Conservation (phyloP, 2,329 filamentous ascomycete species). For the Curvularia verruculosa region DNA sequence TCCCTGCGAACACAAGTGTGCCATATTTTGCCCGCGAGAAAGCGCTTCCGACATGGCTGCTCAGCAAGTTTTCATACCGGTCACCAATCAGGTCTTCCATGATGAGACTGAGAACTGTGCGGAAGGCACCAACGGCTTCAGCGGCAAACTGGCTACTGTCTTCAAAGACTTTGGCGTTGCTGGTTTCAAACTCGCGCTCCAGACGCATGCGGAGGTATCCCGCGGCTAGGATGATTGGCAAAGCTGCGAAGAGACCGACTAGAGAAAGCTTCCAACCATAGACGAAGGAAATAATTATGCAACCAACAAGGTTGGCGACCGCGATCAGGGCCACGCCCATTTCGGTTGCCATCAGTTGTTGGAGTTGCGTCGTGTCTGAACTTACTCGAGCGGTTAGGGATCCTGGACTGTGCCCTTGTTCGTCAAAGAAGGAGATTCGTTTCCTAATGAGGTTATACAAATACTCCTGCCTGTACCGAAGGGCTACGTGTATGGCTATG, state of each 20-base stretch:
- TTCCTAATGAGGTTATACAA: constrained; percentile 66
- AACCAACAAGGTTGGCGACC: constrained; percentile 69
- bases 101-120: constrained; percentile 73
- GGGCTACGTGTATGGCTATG: constrained; percentile 53
- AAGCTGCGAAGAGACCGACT: constrained; percentile 66
- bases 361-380: constrained; percentile 64
- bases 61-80: constrained; percentile 66
- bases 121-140: constrained; percentile 74
- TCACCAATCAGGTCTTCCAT: constrained; percentile 69
- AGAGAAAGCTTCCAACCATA: constrained; percentile 80
- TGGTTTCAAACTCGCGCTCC: constrained; percentile 70
- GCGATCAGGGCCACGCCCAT: constrained; percentile 66
- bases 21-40: constrained; percentile 67
- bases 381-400: constrained; percentile 64
- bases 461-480: constrained; percentile 64
- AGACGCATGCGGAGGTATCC: constrained; percentile 60
- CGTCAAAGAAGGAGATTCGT: constrained; percentile 66
- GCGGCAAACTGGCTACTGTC: constrained; percentile 76
- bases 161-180: constrained; percentile 71
- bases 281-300: constrained; percentile 69
- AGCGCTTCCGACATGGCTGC: constrained; percentile 64
- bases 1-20: constrained; percentile 70
- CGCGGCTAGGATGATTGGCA: constrained; percentile 58
- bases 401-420: constrained; percentile 65
- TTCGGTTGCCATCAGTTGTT: constrained; percentile 68